Conservation (phyloP, 352 stramenopile species). For the Aphanomyces cochlioides region DNA sequence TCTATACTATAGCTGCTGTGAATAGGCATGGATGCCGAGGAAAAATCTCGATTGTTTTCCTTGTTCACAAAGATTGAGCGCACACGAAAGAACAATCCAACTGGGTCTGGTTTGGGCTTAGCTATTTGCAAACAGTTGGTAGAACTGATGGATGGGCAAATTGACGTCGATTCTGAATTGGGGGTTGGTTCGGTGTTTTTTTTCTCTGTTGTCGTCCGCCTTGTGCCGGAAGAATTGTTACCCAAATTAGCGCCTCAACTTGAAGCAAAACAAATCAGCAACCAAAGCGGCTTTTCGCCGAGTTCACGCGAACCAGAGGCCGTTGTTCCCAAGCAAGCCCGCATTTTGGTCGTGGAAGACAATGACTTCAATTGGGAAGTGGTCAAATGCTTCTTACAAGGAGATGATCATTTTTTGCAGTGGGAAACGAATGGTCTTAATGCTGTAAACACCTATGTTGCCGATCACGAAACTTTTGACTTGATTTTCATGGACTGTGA, state of each 20-base stretch:
- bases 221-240: slow-evolving; percentile 55
- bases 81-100: slow-evolving; percentile 81
- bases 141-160: slow-evolving; percentile 83
- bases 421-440: slow-evolving; percentile 69
- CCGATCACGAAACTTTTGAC: slow-evolving; percentile 50
- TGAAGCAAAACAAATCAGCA: slow-evolving; percentile 35
- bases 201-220: slow-evolving; percentile 70
- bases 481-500: slow-evolving; percentile 80
- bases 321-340: slow-evolving; percentile 47
- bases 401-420: slow-evolving; percentile 62
- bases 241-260: slow-evolving; percentile 16
- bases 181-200: slow-evolving; percentile 80
- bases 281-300: slow-evolving; percentile 32
- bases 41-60: slow-evolving; percentile 76
- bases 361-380: slow-evolving; percentile 91
- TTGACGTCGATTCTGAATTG: slow-evolving; percentile 78
- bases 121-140: slow-evolving; percentile 86
- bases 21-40: slow-evolving; percentile 59
- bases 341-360: slow-evolving; percentile 76
- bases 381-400: slow-evolving; percentile 79
- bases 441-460: slow-evolving; percentile 57
- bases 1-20: background rate
- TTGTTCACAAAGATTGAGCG: slow-evolving; percentile 80
- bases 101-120: slow-evolving; percentile 77
- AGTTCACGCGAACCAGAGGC: slow-evolving; percentile 35